A percentile compares a stretch with the other conserved stretches of the same genome.
These are phyloP conservation scores for Ceratobasidium sp. DNA, from an alignment of 1,284 basidiomycete genomes.

Conservation along the genomic window DNA sequence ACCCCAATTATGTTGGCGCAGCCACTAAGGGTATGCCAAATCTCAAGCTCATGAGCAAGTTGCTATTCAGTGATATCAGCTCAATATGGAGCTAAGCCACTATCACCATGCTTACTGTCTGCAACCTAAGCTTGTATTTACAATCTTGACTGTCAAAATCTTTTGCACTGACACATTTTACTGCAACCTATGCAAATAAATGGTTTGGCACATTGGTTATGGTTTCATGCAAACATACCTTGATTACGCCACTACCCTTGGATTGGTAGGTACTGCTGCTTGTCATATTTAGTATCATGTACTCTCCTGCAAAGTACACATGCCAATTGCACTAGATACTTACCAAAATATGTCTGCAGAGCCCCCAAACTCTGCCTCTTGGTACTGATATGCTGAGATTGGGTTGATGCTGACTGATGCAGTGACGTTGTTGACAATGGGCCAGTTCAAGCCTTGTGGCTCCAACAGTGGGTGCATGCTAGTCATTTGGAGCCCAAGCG, in stretches of 20 bases:
- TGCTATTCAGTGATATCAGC: neutral
- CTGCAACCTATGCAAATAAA: neutral
- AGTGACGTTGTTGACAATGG: too few species aligned
- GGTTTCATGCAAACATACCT: neutral
- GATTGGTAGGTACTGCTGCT: too few species aligned
- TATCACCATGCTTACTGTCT: neutral
- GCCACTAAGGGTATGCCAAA: conserved; percentile 10
- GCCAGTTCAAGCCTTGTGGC: too few species aligned
- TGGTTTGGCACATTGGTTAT: neutral
- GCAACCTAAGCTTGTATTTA: neutral
- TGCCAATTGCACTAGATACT: too few species aligned
- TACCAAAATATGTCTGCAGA: too few species aligned
- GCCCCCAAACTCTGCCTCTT: too few species aligned
- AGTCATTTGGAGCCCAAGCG: too few species aligned
- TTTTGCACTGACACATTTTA: conserved; percentile 9
- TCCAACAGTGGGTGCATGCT: too few species aligned
- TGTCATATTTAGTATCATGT: too few species aligned
- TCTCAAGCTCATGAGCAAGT: conserved; percentile 21
- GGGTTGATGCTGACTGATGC: too few species aligned
- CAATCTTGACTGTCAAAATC: neutral
- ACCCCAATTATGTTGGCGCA: conserved; percentile 11
- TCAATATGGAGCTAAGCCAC: neutral
- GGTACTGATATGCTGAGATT: too few species aligned
- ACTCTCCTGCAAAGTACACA: too few species aligned
- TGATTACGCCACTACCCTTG: neutral